Evolutionary conservation across 495 filamentous ascomycete species (phyloP).

Genomic region (Penicillium maclennaniae): DNA sequence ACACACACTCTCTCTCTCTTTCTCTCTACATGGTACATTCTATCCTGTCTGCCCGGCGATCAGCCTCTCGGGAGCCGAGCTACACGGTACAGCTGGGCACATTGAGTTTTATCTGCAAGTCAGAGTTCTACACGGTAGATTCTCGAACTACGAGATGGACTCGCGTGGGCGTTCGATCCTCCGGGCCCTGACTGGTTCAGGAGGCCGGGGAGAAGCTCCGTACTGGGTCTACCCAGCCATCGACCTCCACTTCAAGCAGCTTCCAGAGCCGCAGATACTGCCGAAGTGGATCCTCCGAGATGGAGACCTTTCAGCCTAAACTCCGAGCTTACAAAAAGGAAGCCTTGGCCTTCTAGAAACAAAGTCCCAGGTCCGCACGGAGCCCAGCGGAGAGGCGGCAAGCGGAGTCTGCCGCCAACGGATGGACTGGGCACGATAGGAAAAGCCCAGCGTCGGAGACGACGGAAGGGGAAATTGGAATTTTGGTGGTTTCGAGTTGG

Average conservation of each 20-base stretch:
- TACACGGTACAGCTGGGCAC: slow-evolving; percentile 11
- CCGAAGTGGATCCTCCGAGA: slow-evolving; percentile 22
- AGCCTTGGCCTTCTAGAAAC: slow-evolving; percentile 6
- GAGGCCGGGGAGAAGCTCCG: slow-evolving; percentile 20
- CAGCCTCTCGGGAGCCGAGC: slow-evolving; percentile 8
- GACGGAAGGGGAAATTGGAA: neutral
- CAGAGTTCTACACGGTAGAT: slow-evolving; percentile 20
- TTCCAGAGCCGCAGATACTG: slow-evolving; percentile 32
- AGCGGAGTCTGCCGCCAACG: slow-evolving; percentile 21
- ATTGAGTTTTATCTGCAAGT: neutral
- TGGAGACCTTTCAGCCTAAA: neutral
- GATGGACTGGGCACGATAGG: neutral
- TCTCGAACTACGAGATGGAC: slow-evolving; percentile 17
- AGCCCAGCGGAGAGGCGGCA: slow-evolving; percentile 14
- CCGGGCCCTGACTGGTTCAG: slow-evolving; percentile 13
- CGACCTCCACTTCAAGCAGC: slow-evolving; percentile 24
- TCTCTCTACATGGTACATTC: neutral
- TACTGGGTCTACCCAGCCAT: slow-evolving; percentile 8
- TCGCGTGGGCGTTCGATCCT: slow-evolving; percentile 7
- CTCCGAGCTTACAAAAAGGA: neutral
- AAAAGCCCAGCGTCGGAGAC: slow-evolving; percentile 12
- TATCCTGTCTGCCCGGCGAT: neutral
- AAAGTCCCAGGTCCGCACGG: neutral
- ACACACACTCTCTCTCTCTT: no score
- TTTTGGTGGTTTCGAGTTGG: slow-evolving; percentile 12